Conservation (phyloP, 352 stramenopile species). For the Phytophthora cactorum region DNA sequence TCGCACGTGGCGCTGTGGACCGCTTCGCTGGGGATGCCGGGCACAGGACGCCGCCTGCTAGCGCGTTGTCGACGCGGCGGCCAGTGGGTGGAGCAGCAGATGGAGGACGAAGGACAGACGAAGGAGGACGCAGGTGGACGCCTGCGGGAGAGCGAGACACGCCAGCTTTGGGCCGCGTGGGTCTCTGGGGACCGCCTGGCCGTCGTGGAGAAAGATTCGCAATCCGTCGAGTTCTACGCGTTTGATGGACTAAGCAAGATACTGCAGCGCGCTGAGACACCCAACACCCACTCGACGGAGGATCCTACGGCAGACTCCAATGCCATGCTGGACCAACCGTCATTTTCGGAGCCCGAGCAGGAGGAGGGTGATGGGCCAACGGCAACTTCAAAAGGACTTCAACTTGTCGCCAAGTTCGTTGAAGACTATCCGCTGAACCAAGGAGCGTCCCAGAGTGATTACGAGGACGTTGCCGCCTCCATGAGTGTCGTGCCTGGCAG, state of each 20-base stretch:
- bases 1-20: conserved; percentile 57
- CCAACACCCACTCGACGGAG: neutral
- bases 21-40: conserved; percentile 37
- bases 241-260: conserved; percentile 59
- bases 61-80: conserved; percentile 40
- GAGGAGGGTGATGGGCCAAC: conserved; percentile 13
- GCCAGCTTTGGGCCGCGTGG: conserved; percentile 63
- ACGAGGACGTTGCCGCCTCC: conserved; percentile 51
- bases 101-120: neutral
- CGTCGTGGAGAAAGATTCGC: conserved; percentile 63
- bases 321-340: conserved; percentile 30
- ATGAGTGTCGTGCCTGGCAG: conserved; percentile 59
- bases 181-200: conserved; percentile 59
- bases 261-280: conserved; percentile 24
- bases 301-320: conserved; percentile 11
- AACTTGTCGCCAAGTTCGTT: conserved; percentile 45
- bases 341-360: conserved; percentile 20
- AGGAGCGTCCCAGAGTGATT: conserved; percentile 47
- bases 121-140: conserved; percentile 1
- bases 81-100: conserved; percentile 28
- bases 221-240: conserved; percentile 73
- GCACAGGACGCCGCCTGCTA: conserved; percentile 43
- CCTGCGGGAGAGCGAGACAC: conserved; percentile 27
- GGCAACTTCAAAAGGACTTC: conserved; percentile 22
- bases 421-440: conserved; percentile 71